Evolutionary conservation across 2,329 filamentous ascomycete species (phyloP), one percentile per base, ranked within the genome.

Genomic region (Aspergillus tanneri): DNA sequence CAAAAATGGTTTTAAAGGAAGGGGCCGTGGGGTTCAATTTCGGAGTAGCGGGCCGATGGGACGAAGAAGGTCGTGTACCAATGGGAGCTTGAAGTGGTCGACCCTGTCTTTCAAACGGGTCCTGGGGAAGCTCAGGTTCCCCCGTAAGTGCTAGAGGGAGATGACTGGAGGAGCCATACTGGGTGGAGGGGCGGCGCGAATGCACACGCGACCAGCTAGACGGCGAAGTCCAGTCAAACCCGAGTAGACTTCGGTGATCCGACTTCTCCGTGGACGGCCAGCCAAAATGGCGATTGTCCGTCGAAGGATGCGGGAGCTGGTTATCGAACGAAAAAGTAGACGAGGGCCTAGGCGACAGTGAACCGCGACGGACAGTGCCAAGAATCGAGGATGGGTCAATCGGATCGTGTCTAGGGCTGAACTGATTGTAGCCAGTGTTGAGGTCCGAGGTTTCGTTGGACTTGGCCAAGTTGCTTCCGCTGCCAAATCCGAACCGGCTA

Each of bases 1-100:
- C 54, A 12, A 93, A 82, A 28, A 84, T 80, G 8, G 80, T 85
- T 70, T 87, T 92, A 66, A 97, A 97, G 1, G 87, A 88, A 7
- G 91, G 91, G 0, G 92, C 93, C 5, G 88, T 82, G 6, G 93
- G 93, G 61, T 99, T 97, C 22, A 97, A 78, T 58, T 80, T 78
- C 38, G 83, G 60, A 70, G 84, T 74, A 32, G 76, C 63, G 43
- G 71, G 72, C 67, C 84, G 68, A 64, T 85, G 73, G 61, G 77
- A 75, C 38, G 76, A 74, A 61, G 79, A 67, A 67, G 87, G 89
- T 3, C 85, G 84, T 38, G 89, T 95, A 19, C 92, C 92, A 56
- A 97, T 96, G 1, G 82, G 82, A 3, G 80, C 81, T 51, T 84
- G 80, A 2, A 80, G 72, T 22, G 79, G 77, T 5, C 77, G 77